phyloP scores from a whole-genome alignment of 148 eudicot genomes.

The Cornus kousa region DNA sequence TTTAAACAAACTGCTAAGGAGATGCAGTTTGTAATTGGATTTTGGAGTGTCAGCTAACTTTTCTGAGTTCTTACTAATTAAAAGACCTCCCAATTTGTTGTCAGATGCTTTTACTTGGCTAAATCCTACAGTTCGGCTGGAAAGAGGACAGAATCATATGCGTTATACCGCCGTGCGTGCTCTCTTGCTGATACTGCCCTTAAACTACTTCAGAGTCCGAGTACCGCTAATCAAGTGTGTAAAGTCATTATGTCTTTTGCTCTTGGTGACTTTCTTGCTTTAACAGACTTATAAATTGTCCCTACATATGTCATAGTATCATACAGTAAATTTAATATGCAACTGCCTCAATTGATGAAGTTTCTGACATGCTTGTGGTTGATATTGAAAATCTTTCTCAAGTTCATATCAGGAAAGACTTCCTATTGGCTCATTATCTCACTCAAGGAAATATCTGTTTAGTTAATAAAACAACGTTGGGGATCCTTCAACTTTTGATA shows the following conservation, averaged over 20 bases:
- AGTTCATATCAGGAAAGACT: background rate
- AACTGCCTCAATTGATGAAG: background rate
- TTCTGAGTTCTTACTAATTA: background rate
- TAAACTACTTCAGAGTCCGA: slow-evolving; percentile 41
- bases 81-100: slow-evolving; percentile 14
- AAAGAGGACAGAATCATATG: slow-evolving; percentile 87
- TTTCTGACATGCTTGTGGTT: background rate
- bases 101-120: slow-evolving; percentile 94
- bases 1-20: background rate
- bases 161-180: slow-evolving; percentile 68
- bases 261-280: background rate
- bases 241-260: slow-evolving; percentile 2
- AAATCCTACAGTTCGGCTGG: slow-evolving; percentile 90
- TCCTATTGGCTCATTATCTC: background rate
- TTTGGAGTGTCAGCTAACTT: background rate
- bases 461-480: background rate
- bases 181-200: slow-evolving; percentile 67
- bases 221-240: slow-evolving; percentile 57
- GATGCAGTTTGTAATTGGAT: background rate
- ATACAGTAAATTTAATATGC: background rate
- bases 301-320: background rate
- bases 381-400: background rate
- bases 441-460: background rate
- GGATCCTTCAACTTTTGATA: background rate
- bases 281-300: background rate